Evolutionary conservation across 2,329 filamentous ascomycete genomes (phyloP).

Genomic region (Colletotrichum eremochloae): DNA sequence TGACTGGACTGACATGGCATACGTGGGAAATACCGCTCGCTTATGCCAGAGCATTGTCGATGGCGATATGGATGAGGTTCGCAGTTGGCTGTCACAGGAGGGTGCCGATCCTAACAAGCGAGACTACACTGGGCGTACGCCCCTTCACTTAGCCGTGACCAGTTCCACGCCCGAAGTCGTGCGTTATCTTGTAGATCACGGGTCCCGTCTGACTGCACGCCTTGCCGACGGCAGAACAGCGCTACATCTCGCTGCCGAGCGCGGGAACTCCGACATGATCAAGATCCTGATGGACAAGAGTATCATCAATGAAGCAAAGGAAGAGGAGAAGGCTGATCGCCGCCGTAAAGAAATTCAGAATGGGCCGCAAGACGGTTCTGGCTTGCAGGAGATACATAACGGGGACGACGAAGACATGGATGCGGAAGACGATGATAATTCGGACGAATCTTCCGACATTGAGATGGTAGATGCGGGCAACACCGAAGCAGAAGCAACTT

Average conservation of each 20-base stretch:
- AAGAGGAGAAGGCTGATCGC: slow-evolving; percentile 69
- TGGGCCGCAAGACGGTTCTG: slow-evolving; percentile 44
- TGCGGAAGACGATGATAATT: slow-evolving; percentile 51
- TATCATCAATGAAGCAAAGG: slow-evolving; percentile 77
- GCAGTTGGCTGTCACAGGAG: slow-evolving; percentile 77
- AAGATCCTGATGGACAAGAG: slow-evolving; percentile 81
- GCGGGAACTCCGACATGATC: slow-evolving; percentile 78
- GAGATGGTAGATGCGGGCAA: slow-evolving; percentile 61
- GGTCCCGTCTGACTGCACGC: slow-evolving; percentile 79
- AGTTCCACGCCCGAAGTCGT: slow-evolving; percentile 79
- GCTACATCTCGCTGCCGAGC: slow-evolving; percentile 82
- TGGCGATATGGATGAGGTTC: slow-evolving; percentile 76
- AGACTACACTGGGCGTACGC: slow-evolving; percentile 83
- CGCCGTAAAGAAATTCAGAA: slow-evolving; percentile 56
- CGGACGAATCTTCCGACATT: slow-evolving; percentile 57
- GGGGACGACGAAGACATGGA: slow-evolving; percentile 46
- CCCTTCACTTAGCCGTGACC: slow-evolving; percentile 81
- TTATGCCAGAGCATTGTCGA: slow-evolving; percentile 88
- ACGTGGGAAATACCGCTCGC: slow-evolving; percentile 81
- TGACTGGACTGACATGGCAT: slow-evolving; percentile 94
- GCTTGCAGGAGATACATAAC: slow-evolving; percentile 45
- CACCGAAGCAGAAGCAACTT: slow-evolving; percentile 64
- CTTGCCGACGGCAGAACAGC: slow-evolving; percentile 85
- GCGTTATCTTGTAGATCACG: slow-evolving; percentile 76
- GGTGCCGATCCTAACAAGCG: slow-evolving; percentile 78